phyloP scores from a whole-genome alignment of 2,329 filamentous ascomycete species.

The Chaetomiaceae sp. region DNA sequence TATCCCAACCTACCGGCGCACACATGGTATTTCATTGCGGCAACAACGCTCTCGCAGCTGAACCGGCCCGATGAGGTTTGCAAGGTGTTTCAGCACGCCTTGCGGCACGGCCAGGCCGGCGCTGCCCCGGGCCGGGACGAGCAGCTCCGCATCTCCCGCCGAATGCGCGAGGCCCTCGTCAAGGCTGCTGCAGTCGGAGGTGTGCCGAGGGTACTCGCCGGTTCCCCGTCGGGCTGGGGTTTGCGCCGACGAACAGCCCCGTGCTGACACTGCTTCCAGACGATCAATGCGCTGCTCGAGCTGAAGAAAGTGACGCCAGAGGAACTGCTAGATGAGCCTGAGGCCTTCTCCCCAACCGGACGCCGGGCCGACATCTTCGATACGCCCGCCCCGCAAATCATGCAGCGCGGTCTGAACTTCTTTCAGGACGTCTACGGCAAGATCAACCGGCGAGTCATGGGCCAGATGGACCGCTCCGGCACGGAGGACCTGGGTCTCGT shows the following conservation, averaged over 20 bases:
- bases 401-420: slow-evolving; percentile 40
- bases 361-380: slow-evolving; percentile 35
- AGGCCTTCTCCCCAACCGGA: slow-evolving; percentile 33
- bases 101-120: slow-evolving; percentile 29
- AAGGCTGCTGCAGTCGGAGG: slow-evolving; percentile 44
- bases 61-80: slow-evolving; percentile 45
- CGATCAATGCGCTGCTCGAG: slow-evolving; percentile 42
- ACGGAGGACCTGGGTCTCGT: slow-evolving; percentile 44
- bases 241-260: background rate
- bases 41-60: slow-evolving; percentile 39
- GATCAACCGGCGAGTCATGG: slow-evolving; percentile 41
- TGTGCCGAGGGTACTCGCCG: slow-evolving; percentile 40
- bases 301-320: slow-evolving; percentile 39
- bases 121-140: slow-evolving; percentile 29
- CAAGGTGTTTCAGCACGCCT: slow-evolving; percentile 37
- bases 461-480: slow-evolving; percentile 42
- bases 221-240: background rate
- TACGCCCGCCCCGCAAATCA: slow-evolving; percentile 30
- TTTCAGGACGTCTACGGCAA: slow-evolving; percentile 46
- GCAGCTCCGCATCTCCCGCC: slow-evolving; percentile 38
- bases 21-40: slow-evolving; percentile 44
- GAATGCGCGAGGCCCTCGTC: slow-evolving; percentile 44
- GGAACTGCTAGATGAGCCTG: slow-evolving; percentile 35
- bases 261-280: slow-evolving; percentile 26
- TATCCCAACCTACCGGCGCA: slow-evolving; percentile 38